Percentiles rank a stretch among this genome's conserved stretches.
These are phyloP conservation scores for Epichloe coenophiala DNA, from an alignment of 2,329 filamentous ascomycete genomes.

Conservation along the genomic window DNA sequence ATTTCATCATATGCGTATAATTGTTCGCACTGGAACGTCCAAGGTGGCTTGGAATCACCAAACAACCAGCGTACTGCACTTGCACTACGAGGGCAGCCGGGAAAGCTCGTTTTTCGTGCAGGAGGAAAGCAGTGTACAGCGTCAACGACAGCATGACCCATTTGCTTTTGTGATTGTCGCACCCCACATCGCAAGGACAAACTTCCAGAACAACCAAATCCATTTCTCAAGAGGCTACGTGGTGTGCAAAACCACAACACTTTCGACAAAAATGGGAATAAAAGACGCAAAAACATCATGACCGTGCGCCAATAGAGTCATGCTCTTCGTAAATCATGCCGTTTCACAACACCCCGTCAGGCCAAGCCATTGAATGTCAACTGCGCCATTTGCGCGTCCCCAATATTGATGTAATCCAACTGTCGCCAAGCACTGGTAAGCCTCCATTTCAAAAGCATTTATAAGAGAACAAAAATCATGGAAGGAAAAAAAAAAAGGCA, in stretches of 20 bases:
- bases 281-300: neutral
- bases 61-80: too few relatives aligned
- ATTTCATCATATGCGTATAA: too few relatives aligned
- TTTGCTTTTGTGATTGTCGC: neutral
- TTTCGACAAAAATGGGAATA: neutral
- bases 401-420: slow-evolving; percentile 30
- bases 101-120: too few relatives aligned
- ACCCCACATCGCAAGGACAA: too few relatives aligned
- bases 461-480: neutral
- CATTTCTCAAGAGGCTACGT: neutral
- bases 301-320: neutral
- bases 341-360: neutral
- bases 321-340: neutral
- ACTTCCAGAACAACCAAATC: too few relatives aligned
- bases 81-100: too few relatives aligned
- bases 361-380: slow-evolving; percentile 23
- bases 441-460: slow-evolving; percentile 4
- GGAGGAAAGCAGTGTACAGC: too few relatives aligned
- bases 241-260: neutral
- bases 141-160: neutral
- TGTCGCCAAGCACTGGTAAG: slow-evolving; percentile 10
- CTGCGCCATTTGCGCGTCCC: slow-evolving; percentile 25
- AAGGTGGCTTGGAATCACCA: too few relatives aligned
- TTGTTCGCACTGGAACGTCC: too few relatives aligned
- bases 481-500: neutral